Conservation (phyloP, 768 basidiomycete species). For the Serendipita sp. region DNA sequence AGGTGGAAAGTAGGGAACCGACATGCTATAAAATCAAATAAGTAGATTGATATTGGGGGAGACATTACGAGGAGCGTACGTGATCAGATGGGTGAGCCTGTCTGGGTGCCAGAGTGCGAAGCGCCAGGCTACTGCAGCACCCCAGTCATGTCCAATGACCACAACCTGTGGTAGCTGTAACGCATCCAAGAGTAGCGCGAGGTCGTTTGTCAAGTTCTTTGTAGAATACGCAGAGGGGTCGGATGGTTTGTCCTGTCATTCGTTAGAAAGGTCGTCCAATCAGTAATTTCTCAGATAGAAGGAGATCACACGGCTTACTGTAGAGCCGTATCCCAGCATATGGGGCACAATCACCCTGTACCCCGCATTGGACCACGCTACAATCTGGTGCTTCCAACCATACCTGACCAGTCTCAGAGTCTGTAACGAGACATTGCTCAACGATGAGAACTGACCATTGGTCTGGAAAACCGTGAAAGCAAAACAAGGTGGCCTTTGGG, state of each 20-base stretch:
- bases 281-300: neutral
- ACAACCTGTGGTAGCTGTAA: conserved; percentile 39
- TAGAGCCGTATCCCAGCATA: conserved; percentile 43
- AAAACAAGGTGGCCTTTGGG: conserved; percentile 39
- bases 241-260: conserved; percentile 32
- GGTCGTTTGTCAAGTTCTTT: conserved; percentile 42
- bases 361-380: conserved; percentile 45
- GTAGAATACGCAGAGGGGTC: conserved; percentile 40
- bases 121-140: conserved; percentile 42
- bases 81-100: conserved; percentile 37
- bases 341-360: conserved; percentile 44
- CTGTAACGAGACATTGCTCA: neutral
- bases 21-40: conserved; percentile 29
- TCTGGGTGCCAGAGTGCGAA: conserved; percentile 62
- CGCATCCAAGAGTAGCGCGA: conserved; percentile 47
- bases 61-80: conserved; percentile 26
- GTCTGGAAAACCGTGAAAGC: conserved; percentile 72
- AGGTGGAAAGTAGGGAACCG: conserved; percentile 52
- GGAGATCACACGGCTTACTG: conserved; percentile 14
- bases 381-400: conserved; percentile 62
- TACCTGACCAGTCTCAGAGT: conserved; percentile 27
- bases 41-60: neutral
- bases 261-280: too few relatives aligned
- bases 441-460: conserved; percentile 20
- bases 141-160: conserved; percentile 74